phyloP scores from a whole-genome alignment of 2,329 filamentous ascomycete species.

The Alternaria sp. region DNA sequence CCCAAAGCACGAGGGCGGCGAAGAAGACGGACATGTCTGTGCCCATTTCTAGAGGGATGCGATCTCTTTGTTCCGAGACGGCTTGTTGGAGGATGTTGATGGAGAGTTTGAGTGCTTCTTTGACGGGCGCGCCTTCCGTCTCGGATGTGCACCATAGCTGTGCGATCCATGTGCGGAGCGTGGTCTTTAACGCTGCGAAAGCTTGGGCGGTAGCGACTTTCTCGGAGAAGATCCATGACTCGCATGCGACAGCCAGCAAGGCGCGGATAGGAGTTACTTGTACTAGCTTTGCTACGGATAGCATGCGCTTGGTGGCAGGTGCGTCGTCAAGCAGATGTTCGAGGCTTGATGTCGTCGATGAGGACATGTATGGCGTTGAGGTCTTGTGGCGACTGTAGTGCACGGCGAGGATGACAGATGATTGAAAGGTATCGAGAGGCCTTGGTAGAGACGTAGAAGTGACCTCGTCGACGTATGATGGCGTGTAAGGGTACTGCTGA shows the following conservation, averaged over 20 bases:
- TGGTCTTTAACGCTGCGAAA: conserved; percentile 41
- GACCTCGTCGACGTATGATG: conserved; percentile 35
- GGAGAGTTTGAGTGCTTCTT: conserved; percentile 35
- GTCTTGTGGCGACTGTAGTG: conserved; percentile 35
- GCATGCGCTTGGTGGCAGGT: conserved; percentile 31
- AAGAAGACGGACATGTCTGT: conserved; percentile 46
- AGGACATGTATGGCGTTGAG: conserved; percentile 18
- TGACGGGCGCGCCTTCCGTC: conserved; percentile 16
- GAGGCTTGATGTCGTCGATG: conserved; percentile 17
- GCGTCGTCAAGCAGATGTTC: conserved; percentile 36
- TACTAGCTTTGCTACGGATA: conserved; percentile 48
- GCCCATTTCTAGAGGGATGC: conserved; percentile 32
- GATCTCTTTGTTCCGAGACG: conserved; percentile 23
- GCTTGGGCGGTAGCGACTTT: conserved; percentile 46
- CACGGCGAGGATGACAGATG: conserved; percentile 46
- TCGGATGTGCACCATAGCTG: conserved; percentile 32
- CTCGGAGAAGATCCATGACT: conserved; percentile 55
- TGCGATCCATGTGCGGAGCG: conserved; percentile 46
- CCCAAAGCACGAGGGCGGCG: conserved; percentile 46
- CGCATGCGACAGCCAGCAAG: conserved; percentile 53
- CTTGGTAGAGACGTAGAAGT: conserved; percentile 11
- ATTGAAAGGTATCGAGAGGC: conserved; percentile 45
- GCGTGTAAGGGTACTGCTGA: conserved; percentile 27
- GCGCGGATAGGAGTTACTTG: conserved; percentile 50
- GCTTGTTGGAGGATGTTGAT: conserved; percentile 37